A percentile compares a stretch with the other conserved stretches of the same genome.
These are phyloP conservation scores for Leptographium radiaticola DNA, from an alignment of 2,329 filamentous ascomycete species.

Conservation along the genomic window DNA sequence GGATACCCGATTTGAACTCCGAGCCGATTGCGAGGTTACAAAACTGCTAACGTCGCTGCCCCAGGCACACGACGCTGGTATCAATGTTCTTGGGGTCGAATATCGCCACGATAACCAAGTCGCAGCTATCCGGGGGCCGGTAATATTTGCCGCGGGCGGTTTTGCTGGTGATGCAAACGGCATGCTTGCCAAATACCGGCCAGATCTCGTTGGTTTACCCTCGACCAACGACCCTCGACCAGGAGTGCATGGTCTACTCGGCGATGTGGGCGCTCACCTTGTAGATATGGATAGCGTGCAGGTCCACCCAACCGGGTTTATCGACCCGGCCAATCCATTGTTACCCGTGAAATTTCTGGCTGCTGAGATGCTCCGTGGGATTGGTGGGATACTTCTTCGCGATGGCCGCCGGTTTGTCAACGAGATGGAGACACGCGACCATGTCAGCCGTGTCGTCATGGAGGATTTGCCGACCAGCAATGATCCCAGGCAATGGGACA, in stretches of 20 bases:
- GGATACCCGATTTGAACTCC: constrained; percentile 32
- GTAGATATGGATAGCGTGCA: constrained; percentile 99
- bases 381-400: constrained; percentile 84
- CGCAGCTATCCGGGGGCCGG: constrained; percentile 63
- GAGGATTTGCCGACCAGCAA: not conserved
- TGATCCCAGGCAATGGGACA: constrained; percentile 52
- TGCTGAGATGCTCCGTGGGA: constrained; percentile 93
- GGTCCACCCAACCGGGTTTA: constrained; percentile 92
- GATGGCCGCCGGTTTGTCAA: constrained; percentile 96
- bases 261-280: constrained; percentile 85
- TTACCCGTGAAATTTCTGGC: constrained; percentile 99
- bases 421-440: constrained; percentile 95
- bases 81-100: constrained; percentile 62
- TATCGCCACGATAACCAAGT: constrained; percentile 71
- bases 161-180: constrained; percentile 93
- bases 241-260: constrained; percentile 56
- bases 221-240: constrained; percentile 57
- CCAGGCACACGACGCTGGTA: not conserved
- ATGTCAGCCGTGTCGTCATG: constrained; percentile 92
- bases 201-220: constrained; percentile 80
- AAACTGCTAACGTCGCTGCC: constrained; percentile 24
- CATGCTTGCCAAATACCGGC: constrained; percentile 85
- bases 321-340: constrained; percentile 90
- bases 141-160: constrained; percentile 88
- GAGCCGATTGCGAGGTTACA: constrained; percentile 38